These are phyloP conservation scores for Ascochyta viciae-villosae DNA, from an alignment of 2,329 filamentous ascomycete genomes.

Conservation along the genomic window DNA sequence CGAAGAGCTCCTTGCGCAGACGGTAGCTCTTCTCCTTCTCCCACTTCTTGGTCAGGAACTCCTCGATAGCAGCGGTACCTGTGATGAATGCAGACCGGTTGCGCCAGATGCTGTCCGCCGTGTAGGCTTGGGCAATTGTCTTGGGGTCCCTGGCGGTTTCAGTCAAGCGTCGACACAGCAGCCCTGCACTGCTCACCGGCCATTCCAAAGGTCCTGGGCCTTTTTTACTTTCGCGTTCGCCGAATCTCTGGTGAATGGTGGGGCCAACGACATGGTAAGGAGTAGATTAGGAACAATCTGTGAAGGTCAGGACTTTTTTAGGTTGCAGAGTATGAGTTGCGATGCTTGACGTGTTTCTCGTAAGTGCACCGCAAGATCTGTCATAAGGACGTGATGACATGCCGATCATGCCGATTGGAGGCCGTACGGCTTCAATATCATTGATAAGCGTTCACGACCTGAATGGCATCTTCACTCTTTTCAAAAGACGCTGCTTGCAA, in stretches of 20 bases:
- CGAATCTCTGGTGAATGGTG: constrained; percentile 78
- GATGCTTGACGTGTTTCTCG: neutral
- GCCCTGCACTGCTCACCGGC: constrained; percentile 59
- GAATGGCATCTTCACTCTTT: neutral
- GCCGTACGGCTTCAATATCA: neutral
- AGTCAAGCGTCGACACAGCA: constrained; percentile 1
- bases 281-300: neutral
- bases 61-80: constrained; percentile 71
- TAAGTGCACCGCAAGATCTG: neutral
- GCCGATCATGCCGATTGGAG: constrained; percentile 2
- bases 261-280: constrained; percentile 56
- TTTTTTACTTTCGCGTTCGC: constrained; percentile 81
- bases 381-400: neutral
- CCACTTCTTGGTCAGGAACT: constrained; percentile 78
- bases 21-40: constrained; percentile 72
- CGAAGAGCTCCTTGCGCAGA: constrained; percentile 83
- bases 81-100: constrained; percentile 75
- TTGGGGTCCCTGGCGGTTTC: constrained; percentile 64
- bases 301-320: neutral
- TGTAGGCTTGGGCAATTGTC: constrained; percentile 75
- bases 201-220: constrained; percentile 85
- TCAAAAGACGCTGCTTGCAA: neutral
- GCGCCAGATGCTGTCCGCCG: constrained; percentile 78
- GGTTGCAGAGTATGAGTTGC: neutral
- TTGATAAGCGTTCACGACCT: neutral